These are phyloP conservation scores for Penicillium olsonii DNA, from an alignment of 2,329 filamentous ascomycete genomes.

Conservation along the genomic window DNA sequence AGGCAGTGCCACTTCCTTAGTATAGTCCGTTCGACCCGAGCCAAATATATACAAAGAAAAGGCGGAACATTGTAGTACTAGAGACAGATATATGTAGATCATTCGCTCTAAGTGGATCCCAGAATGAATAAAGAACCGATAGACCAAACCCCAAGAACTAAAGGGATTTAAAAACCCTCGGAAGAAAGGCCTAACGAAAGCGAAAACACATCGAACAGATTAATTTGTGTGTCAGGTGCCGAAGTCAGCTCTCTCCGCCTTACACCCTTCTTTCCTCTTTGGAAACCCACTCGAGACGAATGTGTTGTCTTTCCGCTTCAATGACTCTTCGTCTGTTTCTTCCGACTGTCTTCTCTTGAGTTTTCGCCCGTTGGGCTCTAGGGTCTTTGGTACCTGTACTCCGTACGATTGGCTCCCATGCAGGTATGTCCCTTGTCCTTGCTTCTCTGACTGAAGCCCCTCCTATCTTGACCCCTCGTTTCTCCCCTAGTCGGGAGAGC, in stretches of 20 bases:
- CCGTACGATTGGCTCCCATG: slow-evolving; percentile 38
- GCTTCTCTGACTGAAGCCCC: not conserved
- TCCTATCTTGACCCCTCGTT: not conserved
- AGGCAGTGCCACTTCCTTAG: not conserved
- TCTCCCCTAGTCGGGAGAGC: not conserved
- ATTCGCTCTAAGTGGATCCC: not conserved
- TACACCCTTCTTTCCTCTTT: not conserved
- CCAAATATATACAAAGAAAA: not conserved
- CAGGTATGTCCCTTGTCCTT: slow-evolving; percentile 34
- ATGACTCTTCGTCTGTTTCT: slow-evolving; percentile 41
- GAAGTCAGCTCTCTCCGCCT: not conserved
- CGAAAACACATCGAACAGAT: no score
- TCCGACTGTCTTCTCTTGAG: slow-evolving; percentile 31
- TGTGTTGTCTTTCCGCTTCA: slow-evolving; percentile 36
- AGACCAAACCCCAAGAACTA: not conserved
- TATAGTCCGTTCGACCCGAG: not conserved
- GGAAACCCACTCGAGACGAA: slow-evolving; percentile 12
- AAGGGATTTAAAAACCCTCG: no score
- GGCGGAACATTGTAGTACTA: no score
- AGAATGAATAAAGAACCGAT: not conserved
- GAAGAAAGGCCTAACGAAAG: not conserved
- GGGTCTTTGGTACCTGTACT: slow-evolving; percentile 27
- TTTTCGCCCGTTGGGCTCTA: slow-evolving; percentile 24
- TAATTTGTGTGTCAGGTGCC: slow-evolving; percentile 4
- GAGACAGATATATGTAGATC: not conserved